These are phyloP conservation scores for Tardiomyces blankii DNA, from an alignment of 1,139 yeast species.

Conservation along the genomic window DNA sequence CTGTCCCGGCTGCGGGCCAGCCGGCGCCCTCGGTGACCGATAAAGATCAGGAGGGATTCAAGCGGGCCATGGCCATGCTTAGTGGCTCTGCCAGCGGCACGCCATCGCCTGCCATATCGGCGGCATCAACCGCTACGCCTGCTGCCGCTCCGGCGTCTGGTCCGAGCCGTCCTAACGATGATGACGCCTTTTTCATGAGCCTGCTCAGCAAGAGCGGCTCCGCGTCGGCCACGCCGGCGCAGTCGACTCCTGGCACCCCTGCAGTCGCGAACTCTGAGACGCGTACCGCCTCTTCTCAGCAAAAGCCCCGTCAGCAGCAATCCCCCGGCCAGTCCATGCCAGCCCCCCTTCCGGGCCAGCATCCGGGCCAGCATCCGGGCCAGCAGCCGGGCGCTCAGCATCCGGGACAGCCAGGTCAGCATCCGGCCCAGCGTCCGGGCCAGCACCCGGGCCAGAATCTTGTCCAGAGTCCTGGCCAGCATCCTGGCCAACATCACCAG, in stretches of 20 bases:
- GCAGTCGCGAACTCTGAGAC: background rate
- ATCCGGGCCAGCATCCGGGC: no score
- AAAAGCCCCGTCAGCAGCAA: no score
- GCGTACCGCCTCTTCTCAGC: no score
- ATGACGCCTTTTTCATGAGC: conserved; percentile 21
- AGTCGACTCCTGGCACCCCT: background rate
- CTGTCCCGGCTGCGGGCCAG: background rate
- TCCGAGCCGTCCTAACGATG: conserved; percentile 8
- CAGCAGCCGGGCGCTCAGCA: no score
- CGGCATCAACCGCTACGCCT: conserved; percentile 3
- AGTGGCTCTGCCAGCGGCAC: background rate
- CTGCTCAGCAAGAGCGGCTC: conserved; percentile 14
- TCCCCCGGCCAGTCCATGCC: no score
- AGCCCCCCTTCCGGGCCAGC: no score
- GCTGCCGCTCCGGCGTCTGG: conserved; percentile 2
- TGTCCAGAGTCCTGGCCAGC: no score
- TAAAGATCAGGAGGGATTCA: conserved; percentile 23
- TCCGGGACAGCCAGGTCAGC: no score
- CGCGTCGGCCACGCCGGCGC: background rate
- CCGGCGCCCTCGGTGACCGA: conserved; percentile 5
- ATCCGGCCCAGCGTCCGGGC: no score
- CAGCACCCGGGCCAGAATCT: no score
- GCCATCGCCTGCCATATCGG: background rate
- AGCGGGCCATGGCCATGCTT: conserved; percentile 25
- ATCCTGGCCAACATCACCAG: background rate